Percentiles rank a stretch among this genome's conserved stretches.
phyloP scores from a whole-genome alignment of 2,329 filamentous ascomycete species.

The Dactylellina parvicollis region DNA sequence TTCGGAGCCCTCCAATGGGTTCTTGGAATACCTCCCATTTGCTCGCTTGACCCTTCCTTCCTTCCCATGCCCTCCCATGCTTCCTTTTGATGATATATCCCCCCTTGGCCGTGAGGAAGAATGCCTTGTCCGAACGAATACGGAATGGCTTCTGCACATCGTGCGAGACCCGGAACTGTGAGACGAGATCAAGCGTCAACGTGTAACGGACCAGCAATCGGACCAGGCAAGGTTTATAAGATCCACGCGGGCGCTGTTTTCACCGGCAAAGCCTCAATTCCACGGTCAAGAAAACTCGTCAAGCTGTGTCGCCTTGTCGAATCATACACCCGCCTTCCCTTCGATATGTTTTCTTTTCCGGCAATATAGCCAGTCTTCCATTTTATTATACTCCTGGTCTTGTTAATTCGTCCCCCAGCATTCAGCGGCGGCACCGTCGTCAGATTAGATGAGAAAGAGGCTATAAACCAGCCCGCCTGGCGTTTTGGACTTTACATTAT shows the following conservation, averaged over 20 bases:
- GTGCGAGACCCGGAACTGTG: constrained; percentile 20
- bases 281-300: constrained; percentile 1
- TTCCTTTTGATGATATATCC: background rate
- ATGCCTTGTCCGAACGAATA: constrained; percentile 29
- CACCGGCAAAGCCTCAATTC: constrained; percentile 50
- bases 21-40: constrained; percentile 39
- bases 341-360: constrained; percentile 8
- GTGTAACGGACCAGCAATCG: constrained; percentile 4
- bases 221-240: constrained; percentile 39
- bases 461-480: constrained; percentile 44
- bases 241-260: constrained; percentile 47
- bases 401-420: background rate
- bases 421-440: background rate
- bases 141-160: constrained; percentile 22
- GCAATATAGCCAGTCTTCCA: constrained; percentile 5
- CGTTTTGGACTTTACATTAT: constrained; percentile 22
- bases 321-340: background rate
- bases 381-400: background rate
- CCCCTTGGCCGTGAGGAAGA: background rate
- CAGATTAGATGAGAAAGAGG: constrained; percentile 20
- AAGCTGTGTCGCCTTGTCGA: constrained; percentile 1
- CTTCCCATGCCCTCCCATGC: background rate
- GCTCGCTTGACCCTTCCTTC: constrained; percentile 18
- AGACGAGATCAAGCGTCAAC: background rate
- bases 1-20: background rate